Conservation (phyloP, 139 green algal species). For the Chlorella sp. region DNA sequence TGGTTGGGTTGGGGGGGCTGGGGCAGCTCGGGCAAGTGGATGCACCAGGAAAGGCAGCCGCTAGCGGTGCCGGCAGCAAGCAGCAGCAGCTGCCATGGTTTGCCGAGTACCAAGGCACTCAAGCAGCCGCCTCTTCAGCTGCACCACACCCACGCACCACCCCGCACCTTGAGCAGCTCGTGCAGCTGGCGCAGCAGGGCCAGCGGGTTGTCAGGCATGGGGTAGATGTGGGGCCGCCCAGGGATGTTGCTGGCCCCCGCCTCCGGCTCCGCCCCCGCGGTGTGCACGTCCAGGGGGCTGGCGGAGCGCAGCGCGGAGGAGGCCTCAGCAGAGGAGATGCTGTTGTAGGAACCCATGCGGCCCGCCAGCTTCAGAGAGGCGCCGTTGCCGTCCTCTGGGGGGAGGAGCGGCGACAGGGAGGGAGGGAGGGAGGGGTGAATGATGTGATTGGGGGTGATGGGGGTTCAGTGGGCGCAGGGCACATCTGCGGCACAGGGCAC, state of each 20-base stretch:
- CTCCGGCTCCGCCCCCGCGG: background rate
- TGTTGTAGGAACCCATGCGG: slow-evolving; percentile 34
- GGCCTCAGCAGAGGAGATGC: slow-evolving; percentile 24
- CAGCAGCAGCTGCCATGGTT: too few species aligned
- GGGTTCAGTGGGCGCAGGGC: too few species aligned
- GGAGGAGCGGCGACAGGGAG: background rate
- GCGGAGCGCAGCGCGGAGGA: background rate
- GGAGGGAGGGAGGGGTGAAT: background rate
- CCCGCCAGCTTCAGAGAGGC: slow-evolving; percentile 9
- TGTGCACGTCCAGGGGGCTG: slow-evolving; percentile 19
- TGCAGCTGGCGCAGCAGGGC: slow-evolving; percentile 74
- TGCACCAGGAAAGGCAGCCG: too few species aligned
- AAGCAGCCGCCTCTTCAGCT: too few species aligned
- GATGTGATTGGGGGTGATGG: too few species aligned
- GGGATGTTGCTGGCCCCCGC: slow-evolving; percentile 32
- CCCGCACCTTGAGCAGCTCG: slow-evolving; percentile 63
- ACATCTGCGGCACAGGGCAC: too few species aligned
- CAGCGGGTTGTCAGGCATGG: slow-evolving; percentile 82
- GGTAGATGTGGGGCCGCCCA: slow-evolving; percentile 52
- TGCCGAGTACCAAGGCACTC: too few species aligned
- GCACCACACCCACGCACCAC: too few species aligned
- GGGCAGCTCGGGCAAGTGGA: too few species aligned
- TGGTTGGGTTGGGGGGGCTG: too few species aligned
- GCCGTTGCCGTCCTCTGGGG: slow-evolving; percentile 27
- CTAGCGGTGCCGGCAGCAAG: too few species aligned